phyloP scores from a whole-genome alignment of 805 yeast species.

The Wickerhamomyces canadensis region DNA sequence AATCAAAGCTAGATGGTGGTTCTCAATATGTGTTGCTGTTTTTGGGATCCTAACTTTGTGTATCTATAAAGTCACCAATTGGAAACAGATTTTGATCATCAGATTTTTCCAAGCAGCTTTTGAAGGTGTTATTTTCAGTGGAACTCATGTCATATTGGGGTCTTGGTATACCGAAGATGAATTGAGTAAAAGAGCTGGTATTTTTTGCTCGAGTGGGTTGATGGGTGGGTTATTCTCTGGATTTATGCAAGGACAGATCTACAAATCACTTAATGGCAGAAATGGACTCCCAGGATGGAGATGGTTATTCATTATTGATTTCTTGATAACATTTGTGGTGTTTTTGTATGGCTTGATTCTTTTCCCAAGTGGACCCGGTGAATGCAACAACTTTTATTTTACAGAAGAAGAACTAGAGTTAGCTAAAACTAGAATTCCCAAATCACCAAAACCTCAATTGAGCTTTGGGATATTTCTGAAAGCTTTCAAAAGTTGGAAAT shows the following conservation, averaged over 20 bases:
- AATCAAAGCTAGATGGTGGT: slow-evolving; percentile 52
- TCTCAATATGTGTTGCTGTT: slow-evolving; percentile 44
- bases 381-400: slow-evolving; percentile 36
- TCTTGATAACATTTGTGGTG: too few species aligned
- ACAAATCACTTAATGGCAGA: slow-evolving; percentile 24
- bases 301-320: slow-evolving; percentile 53
- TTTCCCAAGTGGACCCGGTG: slow-evolving; percentile 54
- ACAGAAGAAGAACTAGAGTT: slow-evolving; percentile 34
- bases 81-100: slow-evolving; percentile 46
- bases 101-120: slow-evolving; percentile 58
- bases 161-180: slow-evolving; percentile 48
- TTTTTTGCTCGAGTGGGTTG: slow-evolving; percentile 49
- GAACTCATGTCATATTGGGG: slow-evolving; percentile 48
- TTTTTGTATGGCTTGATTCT: slow-evolving; percentile 7
- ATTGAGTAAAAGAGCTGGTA: slow-evolving; percentile 44
- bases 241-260: slow-evolving; percentile 50
- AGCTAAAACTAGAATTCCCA: slow-evolving; percentile 38
- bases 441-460: slow-evolving; percentile 27
- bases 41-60: slow-evolving; percentile 56
- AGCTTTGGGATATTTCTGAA: too few species aligned
- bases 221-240: slow-evolving; percentile 51
- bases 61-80: slow-evolving; percentile 40
- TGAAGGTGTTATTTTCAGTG: slow-evolving; percentile 52
- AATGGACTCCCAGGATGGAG: slow-evolving; percentile 56
- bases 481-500: slow-evolving; percentile 46